Evolutionary conservation across 306 rosid genomes (phyloP).

Genomic region (Quercus robur): DNA sequence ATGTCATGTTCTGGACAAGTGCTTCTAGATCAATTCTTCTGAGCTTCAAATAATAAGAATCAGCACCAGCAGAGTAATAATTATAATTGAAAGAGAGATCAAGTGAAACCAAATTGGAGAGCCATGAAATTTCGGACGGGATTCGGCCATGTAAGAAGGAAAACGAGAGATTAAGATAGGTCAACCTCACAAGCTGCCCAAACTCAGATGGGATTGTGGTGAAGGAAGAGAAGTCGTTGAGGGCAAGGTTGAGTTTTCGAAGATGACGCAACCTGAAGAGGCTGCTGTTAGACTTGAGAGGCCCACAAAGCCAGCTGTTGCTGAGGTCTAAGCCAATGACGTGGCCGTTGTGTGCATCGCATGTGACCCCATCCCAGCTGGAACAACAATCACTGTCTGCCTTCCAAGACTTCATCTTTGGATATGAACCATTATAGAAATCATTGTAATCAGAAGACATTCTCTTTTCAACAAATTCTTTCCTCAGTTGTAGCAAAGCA

Average conservation of each 20-base stretch:
- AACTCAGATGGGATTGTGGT: slow-evolving; percentile 1
- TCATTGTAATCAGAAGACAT: accelerated
- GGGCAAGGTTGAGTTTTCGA: slow-evolving; percentile 18
- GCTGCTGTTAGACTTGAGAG: slow-evolving; percentile 9
- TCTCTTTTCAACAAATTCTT: too few relatives aligned
- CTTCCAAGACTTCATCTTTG: slow-evolving; percentile 18
- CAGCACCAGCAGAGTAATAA: too few relatives aligned
- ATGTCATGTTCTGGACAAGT: too few relatives aligned
- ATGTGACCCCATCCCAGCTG: slow-evolving; percentile 13
- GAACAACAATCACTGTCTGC: slow-evolving; percentile 1
- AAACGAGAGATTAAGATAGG: not conserved
- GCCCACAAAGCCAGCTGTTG: slow-evolving; percentile 4
- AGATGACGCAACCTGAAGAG: slow-evolving; percentile 13
- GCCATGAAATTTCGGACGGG: not conserved
- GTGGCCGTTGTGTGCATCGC: not conserved
- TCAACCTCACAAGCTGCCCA: slow-evolving; percentile 10
- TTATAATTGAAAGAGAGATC: too few relatives aligned
- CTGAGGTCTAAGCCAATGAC: slow-evolving; percentile 19
- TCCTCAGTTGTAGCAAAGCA: too few relatives aligned
- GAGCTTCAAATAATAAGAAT: too few relatives aligned
- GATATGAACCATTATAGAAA: not conserved
- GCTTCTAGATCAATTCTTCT: too few relatives aligned
- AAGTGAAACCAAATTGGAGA: not conserved
- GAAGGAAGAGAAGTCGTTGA: slow-evolving; percentile 7
- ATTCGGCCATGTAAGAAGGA: not conserved